Percentiles rank a stretch among this genome's conserved stretches.
Conservation (phyloP, 2,329 filamentous ascomycete species). For the Stromatinia cepivora region DNA sequence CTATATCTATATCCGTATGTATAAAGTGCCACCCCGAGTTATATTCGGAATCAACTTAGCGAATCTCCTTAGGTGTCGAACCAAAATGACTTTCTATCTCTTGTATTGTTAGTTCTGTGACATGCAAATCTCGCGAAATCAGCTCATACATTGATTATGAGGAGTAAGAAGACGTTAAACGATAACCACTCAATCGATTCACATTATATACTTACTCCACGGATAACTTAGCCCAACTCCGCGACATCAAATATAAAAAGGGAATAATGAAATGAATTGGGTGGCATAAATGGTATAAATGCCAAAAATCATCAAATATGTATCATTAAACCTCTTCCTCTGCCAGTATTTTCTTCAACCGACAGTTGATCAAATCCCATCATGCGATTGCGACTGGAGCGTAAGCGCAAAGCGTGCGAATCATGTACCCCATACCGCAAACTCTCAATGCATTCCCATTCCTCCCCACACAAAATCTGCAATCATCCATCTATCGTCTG, state of each 20-base stretch:
- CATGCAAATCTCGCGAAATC: neutral
- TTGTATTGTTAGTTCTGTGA: neutral
- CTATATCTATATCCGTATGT: too few species aligned
- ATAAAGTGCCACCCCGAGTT: neutral
- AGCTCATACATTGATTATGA: neutral
- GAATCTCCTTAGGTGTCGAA: too few species aligned
- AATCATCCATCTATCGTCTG: constrained; percentile 1
- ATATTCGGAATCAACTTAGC: neutral
- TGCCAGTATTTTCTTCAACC: constrained; percentile 9
- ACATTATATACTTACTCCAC: neutral
- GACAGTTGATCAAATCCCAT: neutral
- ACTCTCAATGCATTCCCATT: constrained; percentile 13
- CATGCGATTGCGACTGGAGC: neutral
- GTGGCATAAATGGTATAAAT: neutral
- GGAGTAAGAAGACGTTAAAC: neutral
- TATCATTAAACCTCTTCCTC: constrained; percentile 14
- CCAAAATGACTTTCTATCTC: neutral
- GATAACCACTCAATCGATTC: neutral
- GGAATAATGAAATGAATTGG: neutral
- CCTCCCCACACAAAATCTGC: constrained; percentile 10
- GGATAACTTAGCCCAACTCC: neutral
- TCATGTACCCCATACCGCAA: constrained; percentile 17
- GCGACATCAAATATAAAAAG: neutral
- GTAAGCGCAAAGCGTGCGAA: constrained; percentile 8
- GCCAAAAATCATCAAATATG: constrained; percentile 17